Evolutionary conservation across 805 yeast species (phyloP).

Genomic region (Ogataea pini): DNA sequence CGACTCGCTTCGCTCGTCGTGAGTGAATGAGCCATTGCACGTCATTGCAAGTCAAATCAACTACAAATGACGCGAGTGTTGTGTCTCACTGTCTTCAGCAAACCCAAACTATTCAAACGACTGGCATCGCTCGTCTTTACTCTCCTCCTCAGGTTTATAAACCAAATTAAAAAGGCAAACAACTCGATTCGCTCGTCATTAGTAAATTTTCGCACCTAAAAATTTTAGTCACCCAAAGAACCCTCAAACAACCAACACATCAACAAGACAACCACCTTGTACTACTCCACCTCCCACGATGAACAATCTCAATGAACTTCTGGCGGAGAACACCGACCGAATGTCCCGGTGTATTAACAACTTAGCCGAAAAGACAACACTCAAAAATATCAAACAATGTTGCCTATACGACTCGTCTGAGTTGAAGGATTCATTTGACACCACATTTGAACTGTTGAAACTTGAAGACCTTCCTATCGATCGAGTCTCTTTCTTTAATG

Average conservation of each 20-base stretch:
- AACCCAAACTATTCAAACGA: no score
- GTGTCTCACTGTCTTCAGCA: no score
- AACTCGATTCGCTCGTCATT: neutral
- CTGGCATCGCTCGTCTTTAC: no score
- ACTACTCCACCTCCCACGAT: neutral
- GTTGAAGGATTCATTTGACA: neutral
- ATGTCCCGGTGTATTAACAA: constrained; percentile 4
- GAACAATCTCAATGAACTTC: neutral
- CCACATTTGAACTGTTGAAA: constrained; percentile 5
- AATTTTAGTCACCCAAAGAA: no score
- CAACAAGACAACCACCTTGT: no score
- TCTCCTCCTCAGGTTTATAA: no score
- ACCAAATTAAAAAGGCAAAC: no score
- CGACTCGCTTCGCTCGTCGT: neutral
- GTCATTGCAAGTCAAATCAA: no score
- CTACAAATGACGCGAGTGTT: no score
- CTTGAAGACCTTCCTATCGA: constrained; percentile 17
- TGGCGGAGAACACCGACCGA: constrained; percentile 1
- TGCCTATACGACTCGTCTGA: constrained; percentile 6
- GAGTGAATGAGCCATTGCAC: no score
- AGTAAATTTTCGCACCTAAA: no score
- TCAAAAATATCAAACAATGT: constrained; percentile 2
- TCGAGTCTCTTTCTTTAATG: constrained; percentile 17
- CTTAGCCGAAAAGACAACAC: neutral
- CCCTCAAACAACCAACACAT: no score